These are phyloP conservation scores for Vigna mungo DNA, from an alignment of 306 rosid genomes.

Conservation along the genomic window DNA sequence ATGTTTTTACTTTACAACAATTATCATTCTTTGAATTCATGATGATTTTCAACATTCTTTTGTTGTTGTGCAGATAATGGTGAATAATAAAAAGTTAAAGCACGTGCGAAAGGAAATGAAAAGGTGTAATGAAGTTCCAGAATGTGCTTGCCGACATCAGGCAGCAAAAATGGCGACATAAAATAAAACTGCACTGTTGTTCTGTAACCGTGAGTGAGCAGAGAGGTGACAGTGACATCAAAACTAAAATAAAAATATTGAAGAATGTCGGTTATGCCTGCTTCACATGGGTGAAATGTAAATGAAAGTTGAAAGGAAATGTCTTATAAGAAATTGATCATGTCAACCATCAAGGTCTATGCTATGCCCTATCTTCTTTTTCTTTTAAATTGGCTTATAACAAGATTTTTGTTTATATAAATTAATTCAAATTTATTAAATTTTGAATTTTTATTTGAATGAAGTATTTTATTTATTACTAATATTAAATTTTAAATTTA, in stretches of 20 bases:
- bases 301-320: no score
- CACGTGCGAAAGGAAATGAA: not conserved
- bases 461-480: no score
- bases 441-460: no score
- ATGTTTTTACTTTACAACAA: no score
- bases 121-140: not conserved
- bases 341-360: no score
- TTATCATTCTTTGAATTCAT: no score
- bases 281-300: not conserved
- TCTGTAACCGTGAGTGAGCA: not conserved
- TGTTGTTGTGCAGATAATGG: not conserved
- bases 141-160: slow-evolving; percentile 28
- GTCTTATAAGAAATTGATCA: no score
- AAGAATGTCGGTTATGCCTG: not conserved
- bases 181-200: not conserved
- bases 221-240: not conserved
- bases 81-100: not conserved
- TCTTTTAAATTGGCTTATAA: no score
- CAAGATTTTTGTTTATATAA: no score
- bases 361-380: no score
- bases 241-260: not conserved
- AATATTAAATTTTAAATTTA: no score
- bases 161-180: not conserved
- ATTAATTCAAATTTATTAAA: no score
- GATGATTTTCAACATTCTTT: not conserved